phyloP scores from a whole-genome alignment of 176 grass and related monocot genomes.

The Cenchrus fungigraminus region DNA sequence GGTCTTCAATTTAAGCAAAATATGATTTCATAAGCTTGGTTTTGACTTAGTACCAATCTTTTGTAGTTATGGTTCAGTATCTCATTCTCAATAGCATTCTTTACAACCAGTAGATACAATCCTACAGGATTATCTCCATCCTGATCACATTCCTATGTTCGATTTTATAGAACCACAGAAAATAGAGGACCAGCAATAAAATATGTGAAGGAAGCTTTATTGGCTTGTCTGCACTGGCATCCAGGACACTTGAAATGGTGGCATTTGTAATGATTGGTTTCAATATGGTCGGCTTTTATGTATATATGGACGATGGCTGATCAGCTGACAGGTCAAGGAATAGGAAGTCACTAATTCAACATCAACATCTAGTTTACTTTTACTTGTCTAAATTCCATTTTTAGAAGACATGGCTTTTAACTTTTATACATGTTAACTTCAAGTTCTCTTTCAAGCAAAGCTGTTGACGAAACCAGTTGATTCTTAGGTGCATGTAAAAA shows the following conservation, averaged over 20 bases:
- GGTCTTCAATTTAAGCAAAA: slow-evolving; percentile 23
- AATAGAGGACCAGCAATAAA: not conserved
- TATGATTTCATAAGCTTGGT: not conserved
- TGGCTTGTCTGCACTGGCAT: not conserved
- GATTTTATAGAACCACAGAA: not conserved
- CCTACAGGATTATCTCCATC: not conserved
- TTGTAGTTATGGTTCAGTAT: not conserved
- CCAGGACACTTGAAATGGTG: not conserved
- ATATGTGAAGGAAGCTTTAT: too few relatives aligned
- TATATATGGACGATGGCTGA: not conserved
- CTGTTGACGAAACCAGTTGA: not conserved
- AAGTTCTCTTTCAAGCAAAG: not conserved
- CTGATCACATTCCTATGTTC: not conserved
- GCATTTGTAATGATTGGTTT: not conserved
- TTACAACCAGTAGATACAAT: not conserved
- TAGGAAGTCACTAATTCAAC: not conserved
- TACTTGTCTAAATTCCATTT: not conserved
- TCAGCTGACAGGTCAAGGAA: not conserved
- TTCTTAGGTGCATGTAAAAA: not conserved
- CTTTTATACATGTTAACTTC: not conserved
- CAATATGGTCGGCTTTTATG: not conserved
- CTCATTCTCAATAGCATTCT: not conserved
- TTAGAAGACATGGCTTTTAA: not conserved
- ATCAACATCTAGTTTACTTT: not conserved
- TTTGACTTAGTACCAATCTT: not conserved